These are phyloP conservation scores for Lumnitzera littorea DNA, from an alignment of 345 rosid genomes.

Conservation along the genomic window DNA sequence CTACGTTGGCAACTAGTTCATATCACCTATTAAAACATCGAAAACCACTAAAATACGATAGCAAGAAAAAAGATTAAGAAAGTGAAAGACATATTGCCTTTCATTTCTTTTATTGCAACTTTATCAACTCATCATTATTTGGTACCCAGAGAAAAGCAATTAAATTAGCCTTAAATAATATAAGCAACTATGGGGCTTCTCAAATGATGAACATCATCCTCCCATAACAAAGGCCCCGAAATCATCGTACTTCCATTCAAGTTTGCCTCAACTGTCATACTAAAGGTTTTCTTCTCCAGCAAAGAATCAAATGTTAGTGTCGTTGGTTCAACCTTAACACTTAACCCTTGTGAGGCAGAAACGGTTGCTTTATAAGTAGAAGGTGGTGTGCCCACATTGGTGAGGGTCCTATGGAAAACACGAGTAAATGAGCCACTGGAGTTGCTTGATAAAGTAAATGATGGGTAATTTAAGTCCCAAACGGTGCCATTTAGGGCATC, in stretches of 20 bases:
- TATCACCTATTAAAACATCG: no score
- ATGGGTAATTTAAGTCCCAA: constrained; percentile 36
- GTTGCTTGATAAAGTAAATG: constrained; percentile 23
- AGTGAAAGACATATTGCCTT: no score
- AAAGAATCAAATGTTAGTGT: constrained; percentile 14
- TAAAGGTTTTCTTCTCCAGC: constrained; percentile 18
- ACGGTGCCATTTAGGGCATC: constrained; percentile 10
- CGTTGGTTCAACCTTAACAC: constrained; percentile 20
- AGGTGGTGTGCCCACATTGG: constrained; percentile 24
- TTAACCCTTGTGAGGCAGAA: constrained; percentile 11
- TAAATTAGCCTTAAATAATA: no score
- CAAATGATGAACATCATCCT: constrained; percentile 27
- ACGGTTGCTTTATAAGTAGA: constrained; percentile 23
- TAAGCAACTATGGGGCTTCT: constrained; percentile 31
- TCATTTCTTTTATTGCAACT: no score
- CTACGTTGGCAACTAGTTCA: no score
- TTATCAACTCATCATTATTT: no score
- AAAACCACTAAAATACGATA: no score
- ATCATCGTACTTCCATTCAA: background rate
- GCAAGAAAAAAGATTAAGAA: no score
- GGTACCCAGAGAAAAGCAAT: no score
- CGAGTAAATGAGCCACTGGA: background rate
- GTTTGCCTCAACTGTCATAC: constrained; percentile 14
- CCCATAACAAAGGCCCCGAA: constrained; percentile 29
- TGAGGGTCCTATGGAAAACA: constrained; percentile 25